Evolutionary conservation across 176 grass and related monocot genomes (phyloP), one percentile per base, ranked within the genome.

Genomic region (Aegilops umbellulata): DNA sequence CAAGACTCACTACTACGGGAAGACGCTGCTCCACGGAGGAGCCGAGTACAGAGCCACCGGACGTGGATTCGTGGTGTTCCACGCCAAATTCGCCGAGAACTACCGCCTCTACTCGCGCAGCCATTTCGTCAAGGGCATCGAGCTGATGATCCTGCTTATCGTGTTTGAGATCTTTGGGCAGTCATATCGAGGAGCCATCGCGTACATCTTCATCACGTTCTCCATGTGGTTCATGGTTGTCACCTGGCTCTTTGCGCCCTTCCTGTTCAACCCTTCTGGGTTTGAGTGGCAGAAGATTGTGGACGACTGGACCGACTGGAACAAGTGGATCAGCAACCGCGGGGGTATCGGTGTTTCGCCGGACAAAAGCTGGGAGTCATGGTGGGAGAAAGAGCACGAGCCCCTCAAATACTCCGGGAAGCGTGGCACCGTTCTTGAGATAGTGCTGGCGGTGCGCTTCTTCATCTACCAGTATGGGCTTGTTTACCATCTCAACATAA

Each of bases 281-380:
- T 98, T 98, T 4, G 95, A 98, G 86, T 98, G 95, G 95, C 95
- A 98, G 82, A 95, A 98, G 80, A 98, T 98, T 72, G 91, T 98
- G 34, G 93, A 98, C 85, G 93, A 98, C 39, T 98, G 96, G 96
- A 90, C 84, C 57, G 96, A 98, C 76, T 98, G 96, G 96, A 89
- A 95, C 65, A 98, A 98, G 86, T 98, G 96, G 96, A 98, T 98
- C 34, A 92, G 70, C 49, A 98, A 92, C 87, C 80, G 93, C 1
- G 96, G 96, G 9, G 96, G 96, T 60, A 95, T 98, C 69, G 96
- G 96, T 44, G 96, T 98, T 27, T 51, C 78, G 1, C 86, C 84
- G 1, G 93, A 91, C 75, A 98, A 95, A 77, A 98, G 96, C 71
- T 98, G 93, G 96, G 93, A 98, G 60, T 95, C 93, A 79, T 98